Conservation (phyloP, 192 early-diverging fungal genomes). For the Coemansia sp. region DNA sequence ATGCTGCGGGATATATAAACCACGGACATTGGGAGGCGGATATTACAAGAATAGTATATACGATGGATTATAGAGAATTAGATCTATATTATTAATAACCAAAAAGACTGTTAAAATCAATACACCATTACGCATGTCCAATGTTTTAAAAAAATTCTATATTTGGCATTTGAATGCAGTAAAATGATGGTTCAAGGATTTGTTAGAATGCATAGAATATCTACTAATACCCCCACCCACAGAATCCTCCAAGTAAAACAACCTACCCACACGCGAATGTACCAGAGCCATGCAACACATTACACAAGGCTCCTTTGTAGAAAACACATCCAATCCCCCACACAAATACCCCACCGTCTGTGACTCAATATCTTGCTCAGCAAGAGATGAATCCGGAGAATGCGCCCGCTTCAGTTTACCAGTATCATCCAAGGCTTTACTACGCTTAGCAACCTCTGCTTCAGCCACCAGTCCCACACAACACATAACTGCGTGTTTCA, state of each 20-base stretch:
- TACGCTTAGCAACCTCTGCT: slow-evolving; percentile 46
- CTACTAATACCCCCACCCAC: slow-evolving; percentile 19
- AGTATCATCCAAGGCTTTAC: not conserved
- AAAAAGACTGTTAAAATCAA: too few species aligned
- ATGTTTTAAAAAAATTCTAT: not conserved
- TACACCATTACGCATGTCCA: too few species aligned
- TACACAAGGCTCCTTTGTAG: slow-evolving; percentile 79
- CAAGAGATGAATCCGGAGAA: too few species aligned
- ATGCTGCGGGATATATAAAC: too few species aligned
- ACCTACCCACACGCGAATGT: slow-evolving; percentile 84
- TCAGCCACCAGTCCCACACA: slow-evolving; percentile 65
- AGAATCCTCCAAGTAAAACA: slow-evolving; percentile 60
- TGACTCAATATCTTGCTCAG: not conserved
- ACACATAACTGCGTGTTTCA: slow-evolving; percentile 79
- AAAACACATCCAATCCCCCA: slow-evolving; percentile 77
- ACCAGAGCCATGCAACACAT: slow-evolving; percentile 95
- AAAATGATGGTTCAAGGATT: slow-evolving; percentile 46
- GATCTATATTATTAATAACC: not conserved
- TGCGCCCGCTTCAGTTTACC: too few species aligned
- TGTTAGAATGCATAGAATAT: slow-evolving; percentile 31
- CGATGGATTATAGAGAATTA: too few species aligned
- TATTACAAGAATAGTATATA: too few species aligned
- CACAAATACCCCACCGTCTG: slow-evolving; percentile 64
- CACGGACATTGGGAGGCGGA: too few species aligned
- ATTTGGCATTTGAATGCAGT: slow-evolving; percentile 12